Evolutionary conservation across 257 asterid genomes (phyloP).

Genomic region (Rauvolfia tetraphylla): DNA sequence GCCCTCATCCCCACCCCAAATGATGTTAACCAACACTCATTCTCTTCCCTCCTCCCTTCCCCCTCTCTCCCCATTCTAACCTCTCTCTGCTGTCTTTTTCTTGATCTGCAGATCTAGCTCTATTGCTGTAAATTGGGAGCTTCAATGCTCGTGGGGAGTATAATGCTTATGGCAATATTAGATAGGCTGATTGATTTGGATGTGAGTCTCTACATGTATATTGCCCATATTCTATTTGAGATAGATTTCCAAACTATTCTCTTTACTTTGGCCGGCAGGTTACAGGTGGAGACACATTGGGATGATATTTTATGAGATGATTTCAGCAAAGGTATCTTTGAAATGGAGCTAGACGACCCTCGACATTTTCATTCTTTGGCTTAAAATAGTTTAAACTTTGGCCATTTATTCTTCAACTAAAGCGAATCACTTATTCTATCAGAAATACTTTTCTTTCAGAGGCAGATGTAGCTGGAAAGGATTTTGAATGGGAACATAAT

Average conservation of each 20-base stretch:
- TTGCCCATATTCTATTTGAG: background rate
- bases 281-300: constrained; percentile 75
- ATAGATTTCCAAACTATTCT: constrained; percentile 3
- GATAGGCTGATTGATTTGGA: constrained; percentile 80
- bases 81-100: no score
- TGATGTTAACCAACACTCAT: no score
- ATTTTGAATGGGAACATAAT: constrained; percentile 45
- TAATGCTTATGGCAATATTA: constrained; percentile 51
- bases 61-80: no score
- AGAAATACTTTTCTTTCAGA: constrained; percentile 42
- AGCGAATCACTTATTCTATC: constrained; percentile 7
- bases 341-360: constrained; percentile 82
- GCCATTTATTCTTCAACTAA: background rate
- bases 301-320: constrained; percentile 74
- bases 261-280: constrained; percentile 13
- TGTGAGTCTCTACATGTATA: constrained; percentile 45
- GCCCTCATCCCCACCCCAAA: no score
- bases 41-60: no score
- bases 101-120: no score
- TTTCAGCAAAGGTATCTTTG: constrained; percentile 73
- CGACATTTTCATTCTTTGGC: background rate
- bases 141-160: constrained; percentile 69
- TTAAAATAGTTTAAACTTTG: background rate
- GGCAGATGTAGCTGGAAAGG: constrained; percentile 50
- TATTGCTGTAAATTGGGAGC: no score